Evolutionary conservation across 176 grass and related monocot genomes (phyloP), one percentile per base, ranked within the genome.

Genomic region (Areca catechu): DNA sequence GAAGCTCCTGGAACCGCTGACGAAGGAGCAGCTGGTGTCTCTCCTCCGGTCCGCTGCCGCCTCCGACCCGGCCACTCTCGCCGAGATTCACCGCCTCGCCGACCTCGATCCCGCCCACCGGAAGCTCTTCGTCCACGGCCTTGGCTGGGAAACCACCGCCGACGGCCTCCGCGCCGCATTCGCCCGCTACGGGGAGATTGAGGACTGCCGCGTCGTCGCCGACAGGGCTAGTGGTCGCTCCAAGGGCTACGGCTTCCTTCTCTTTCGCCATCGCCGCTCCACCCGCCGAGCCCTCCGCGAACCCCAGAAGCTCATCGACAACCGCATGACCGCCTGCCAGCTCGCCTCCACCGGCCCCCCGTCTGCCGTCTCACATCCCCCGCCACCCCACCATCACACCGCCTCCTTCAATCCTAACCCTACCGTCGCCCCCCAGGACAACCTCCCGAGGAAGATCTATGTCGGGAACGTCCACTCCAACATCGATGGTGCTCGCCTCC

Each of bases 211-310:
- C 51, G 84, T 98, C 58, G 85, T 98, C 75, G 64, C 78, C 4
- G 94, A 98, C 55, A 98, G 93, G 74, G 62, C 74, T 7, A 80
- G 78, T 0, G 94, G 94, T 48, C 80, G 82, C 50, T 98, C 94
- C n/a, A 98, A 93, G 77, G 94, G 94, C 27, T 98, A 98, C n/a
- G 88, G 94, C 29, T 98, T 98, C 53, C 88, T 98, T 10, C 84
- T 92, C 30, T 98, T 92, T 76, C 79, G 73, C n/a, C 80, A 80
- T 63, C 75, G 94, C 16, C 66, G 66, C 66, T 76, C 84, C 0
- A 84, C 94, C 7, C 76, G 76, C 49, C 72, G 76, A 20, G 93
- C 93, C 63, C 93, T 98, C 61, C 82, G 81, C 66, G 80, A 65
- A 10, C 94, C 94, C 4, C 88, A 98, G 63, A 76, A 92, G 63